Base-by-base conservation (phyloP, 1,139 yeast species). In the Sugiyamaella neomexicana region DNA sequence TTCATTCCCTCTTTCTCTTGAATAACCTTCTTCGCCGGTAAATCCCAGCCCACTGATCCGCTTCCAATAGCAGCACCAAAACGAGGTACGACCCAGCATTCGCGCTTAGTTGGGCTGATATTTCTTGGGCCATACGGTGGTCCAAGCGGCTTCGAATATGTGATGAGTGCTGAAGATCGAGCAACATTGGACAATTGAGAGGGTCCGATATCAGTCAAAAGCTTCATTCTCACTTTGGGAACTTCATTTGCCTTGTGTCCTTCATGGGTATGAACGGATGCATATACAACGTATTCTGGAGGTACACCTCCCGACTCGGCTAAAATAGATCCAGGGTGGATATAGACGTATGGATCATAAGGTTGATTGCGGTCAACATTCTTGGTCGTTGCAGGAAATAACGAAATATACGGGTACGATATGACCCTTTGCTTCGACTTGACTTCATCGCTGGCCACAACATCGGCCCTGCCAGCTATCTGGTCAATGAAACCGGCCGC, bases 401-500 rank as follows among this genome's bases (percentile, higher is more conserved):
- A 75, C 0, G 97, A 82, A 15, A 80, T 68, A 65, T 90, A 93
- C 0, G 97, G 97, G 37, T 88, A 79, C 52, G 79, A 80, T 53
- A 78, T 78, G 48, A 88, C 77, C 41, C 77, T 78, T 15, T 85
- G 76, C 54, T 79, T 83, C 16, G 65, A 57, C 20, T 53, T 53
- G 13, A 58, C 64, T 20, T 61, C 58, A 31, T 86, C 95, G 0
- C 83, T 73, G n/a, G 88, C 83, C 9, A 85, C 73, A 32, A 84
- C 62, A 65, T 90, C 97, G 0, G 89, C 93, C 58, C 98, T 77
- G 12, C 89, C 80, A 1, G 96, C 96, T 16, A 93, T 80, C 66
- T 89, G 96, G 68, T 95, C 99, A 48, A 93, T 77, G 64, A 89
- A 95, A 0, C 99, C 99, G 0, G 97, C 85, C 2, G 97, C 82